Evolutionary conservation across 257 asterid species (phyloP).

Genomic region (Mentha longifolia): DNA sequence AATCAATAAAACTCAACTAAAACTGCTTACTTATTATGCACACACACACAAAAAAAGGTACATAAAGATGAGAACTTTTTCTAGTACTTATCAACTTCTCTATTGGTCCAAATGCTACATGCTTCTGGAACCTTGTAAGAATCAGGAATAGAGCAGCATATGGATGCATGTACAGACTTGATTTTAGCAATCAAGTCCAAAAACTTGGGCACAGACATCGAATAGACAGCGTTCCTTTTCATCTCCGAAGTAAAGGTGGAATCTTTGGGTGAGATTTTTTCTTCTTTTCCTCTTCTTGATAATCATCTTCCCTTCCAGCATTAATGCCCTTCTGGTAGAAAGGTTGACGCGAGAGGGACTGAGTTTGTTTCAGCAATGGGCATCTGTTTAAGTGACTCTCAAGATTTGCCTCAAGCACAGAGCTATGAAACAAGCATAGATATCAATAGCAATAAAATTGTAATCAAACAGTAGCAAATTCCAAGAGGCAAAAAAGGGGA

Average conservation of each 20-base stretch:
- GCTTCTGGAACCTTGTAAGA: conserved; percentile 82
- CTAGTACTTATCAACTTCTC: conserved; percentile 73
- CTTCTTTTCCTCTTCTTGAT: conserved; percentile 28
- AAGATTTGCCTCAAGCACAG: conserved; percentile 83
- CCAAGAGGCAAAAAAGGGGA: neutral
- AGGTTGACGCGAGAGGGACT: conserved; percentile 66
- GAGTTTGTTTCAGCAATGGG: conserved; percentile 73
- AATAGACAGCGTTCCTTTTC: conserved; percentile 71
- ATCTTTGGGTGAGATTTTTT: neutral
- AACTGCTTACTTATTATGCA: neutral
- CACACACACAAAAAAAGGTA: neutral
- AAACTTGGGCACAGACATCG: conserved; percentile 50
- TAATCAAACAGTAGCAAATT: neutral
- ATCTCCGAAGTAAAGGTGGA: conserved; percentile 60
- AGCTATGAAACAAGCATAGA: conserved; percentile 44
- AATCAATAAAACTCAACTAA: conserved; percentile 1
- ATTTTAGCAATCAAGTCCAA: conserved; percentile 59
- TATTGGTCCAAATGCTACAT: conserved; percentile 74
- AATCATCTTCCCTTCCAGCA: conserved; percentile 55
- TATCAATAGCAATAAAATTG: neutral
- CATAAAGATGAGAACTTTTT: conserved; percentile 5
- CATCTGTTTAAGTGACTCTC: conserved; percentile 73
- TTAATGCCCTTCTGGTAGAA: conserved; percentile 78
- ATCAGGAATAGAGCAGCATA: conserved; percentile 58
- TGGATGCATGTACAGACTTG: conserved; percentile 67